Conservation (phyloP, 495 filamentous ascomycete genomes). For the Hapsidospora chrysogenum region DNA sequence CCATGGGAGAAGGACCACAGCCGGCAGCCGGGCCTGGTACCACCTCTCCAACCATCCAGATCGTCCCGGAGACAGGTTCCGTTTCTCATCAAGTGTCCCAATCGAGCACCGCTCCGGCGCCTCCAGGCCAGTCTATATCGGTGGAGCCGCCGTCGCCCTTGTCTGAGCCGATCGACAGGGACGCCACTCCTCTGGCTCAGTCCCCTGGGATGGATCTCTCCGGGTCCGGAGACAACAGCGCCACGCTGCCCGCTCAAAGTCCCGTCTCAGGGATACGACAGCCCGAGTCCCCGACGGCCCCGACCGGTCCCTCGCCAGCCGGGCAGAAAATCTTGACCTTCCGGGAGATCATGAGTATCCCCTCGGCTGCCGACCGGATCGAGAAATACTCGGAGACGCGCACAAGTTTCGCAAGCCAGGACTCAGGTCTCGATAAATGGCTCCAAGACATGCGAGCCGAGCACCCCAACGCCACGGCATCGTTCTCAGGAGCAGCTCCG, state of each 20-base stretch:
- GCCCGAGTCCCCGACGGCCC: no score
- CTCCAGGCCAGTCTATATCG: slow-evolving; percentile 6
- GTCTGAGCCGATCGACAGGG: slow-evolving; percentile 10
- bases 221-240: no score
- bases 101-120: slow-evolving; percentile 14
- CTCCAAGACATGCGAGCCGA: slow-evolving; percentile 26
- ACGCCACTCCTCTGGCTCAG: slow-evolving; percentile 3
- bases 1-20: no score
- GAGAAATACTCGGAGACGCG: slow-evolving; percentile 51
- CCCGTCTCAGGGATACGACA: no score
- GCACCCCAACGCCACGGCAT: slow-evolving; percentile 11
- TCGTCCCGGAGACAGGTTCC: neutral
- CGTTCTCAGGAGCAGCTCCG: slow-evolving; percentile 5
- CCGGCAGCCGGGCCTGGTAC: no score
- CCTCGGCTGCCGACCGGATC: slow-evolving; percentile 44
- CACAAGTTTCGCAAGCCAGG: slow-evolving; percentile 47
- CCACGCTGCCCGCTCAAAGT: no score
- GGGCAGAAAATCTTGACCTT: slow-evolving; percentile 38
- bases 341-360: slow-evolving; percentile 54
- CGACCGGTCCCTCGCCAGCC: no score
- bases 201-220: no score
- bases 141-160: slow-evolving; percentile 19
- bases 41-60: neutral
- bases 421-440: slow-evolving; percentile 67
- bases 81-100: slow-evolving; percentile 20